Percentiles rank a stretch among this genome's conserved stretches.
Evolutionary conservation across 352 stramenopile species (phyloP).

Genomic region (Plasmopara muralis): DNA sequence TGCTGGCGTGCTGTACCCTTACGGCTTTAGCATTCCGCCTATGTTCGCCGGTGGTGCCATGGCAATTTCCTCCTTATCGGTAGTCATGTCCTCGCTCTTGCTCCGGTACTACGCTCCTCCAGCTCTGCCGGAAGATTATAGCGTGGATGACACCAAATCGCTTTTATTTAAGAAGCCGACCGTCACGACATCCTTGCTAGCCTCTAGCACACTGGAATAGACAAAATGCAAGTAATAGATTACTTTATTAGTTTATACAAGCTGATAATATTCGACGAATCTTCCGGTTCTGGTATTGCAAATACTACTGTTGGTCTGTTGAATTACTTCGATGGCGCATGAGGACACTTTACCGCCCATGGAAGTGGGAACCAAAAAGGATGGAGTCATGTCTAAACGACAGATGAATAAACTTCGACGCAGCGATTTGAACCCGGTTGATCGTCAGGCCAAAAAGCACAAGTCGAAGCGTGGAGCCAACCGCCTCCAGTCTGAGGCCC

Average conservation of each 20-base stretch:
- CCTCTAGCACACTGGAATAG: conserved; percentile 58
- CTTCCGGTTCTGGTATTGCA: no score
- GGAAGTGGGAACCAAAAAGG: conserved; percentile 6
- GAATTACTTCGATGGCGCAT: conserved; percentile 14
- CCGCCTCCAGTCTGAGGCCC: conserved; percentile 32
- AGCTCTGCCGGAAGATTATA: conserved; percentile 47
- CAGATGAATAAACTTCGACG: conserved; percentile 44
- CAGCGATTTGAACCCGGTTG: conserved; percentile 19
- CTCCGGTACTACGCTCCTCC: conserved; percentile 89
- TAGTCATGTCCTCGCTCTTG: conserved; percentile 92
- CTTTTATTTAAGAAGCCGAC: conserved; percentile 79
- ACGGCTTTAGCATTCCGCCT: conserved; percentile 90
- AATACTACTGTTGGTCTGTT: not conserved
- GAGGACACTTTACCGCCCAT: not conserved
- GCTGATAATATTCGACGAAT: no score
- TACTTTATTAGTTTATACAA: conserved; percentile 1
- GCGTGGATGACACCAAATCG: conserved; percentile 62
- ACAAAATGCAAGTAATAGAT: conserved; percentile 3
- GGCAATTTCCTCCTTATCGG: conserved; percentile 94
- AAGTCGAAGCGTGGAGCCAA: conserved; percentile 44
- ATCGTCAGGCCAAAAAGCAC: conserved; percentile 41
- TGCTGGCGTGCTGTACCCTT: conserved; percentile 94
- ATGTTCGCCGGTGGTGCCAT: conserved; percentile 95
- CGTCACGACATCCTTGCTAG: conserved; percentile 61
- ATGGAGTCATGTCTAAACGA: conserved; percentile 27